Conservation (phyloP, 2,329 filamentous ascomycete species). For the Colletotrichum orbiculare region DNA sequence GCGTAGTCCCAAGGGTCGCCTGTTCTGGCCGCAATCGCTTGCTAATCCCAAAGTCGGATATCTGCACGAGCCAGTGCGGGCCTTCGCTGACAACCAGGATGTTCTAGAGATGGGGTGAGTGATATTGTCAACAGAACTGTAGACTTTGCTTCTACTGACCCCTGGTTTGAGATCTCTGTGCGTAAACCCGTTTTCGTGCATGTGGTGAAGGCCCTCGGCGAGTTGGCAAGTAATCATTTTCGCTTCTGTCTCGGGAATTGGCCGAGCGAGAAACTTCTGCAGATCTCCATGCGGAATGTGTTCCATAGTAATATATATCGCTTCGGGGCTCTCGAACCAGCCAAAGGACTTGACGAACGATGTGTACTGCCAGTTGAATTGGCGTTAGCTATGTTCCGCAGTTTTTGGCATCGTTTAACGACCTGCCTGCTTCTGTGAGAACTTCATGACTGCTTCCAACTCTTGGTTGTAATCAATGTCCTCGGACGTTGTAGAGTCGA, state of each 20-base stretch:
- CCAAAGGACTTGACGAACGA: constrained; percentile 1
- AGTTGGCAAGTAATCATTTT: neutral
- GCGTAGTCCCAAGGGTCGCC: neutral
- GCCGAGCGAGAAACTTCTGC: neutral
- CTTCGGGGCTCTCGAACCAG: constrained; percentile 1
- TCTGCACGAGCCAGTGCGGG: constrained; percentile 4
- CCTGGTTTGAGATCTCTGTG: constrained; percentile 6
- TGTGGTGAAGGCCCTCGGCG: neutral
- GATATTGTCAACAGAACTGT: neutral
- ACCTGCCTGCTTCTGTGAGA: neutral
- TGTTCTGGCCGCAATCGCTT: neutral
- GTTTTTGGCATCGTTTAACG: neutral
- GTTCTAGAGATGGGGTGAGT: neutral
- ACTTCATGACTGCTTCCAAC: constrained; percentile 4
- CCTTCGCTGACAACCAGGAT: neutral
- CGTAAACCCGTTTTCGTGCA: constrained; percentile 1
- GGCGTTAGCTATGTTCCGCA: neutral
- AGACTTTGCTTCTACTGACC: neutral
- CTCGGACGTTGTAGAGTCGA: neutral
- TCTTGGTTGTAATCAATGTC: constrained; percentile 1
- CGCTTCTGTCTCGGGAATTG: neutral
- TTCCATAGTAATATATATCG: constrained; percentile 1
- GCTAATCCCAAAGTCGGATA: constrained; percentile 10
- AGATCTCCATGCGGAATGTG: neutral
- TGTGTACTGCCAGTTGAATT: neutral